Percentiles rank a stretch among this genome's conserved stretches.
Conservation (phyloP, 2,329 filamentous ascomycete species). For the Pleurostoma richardsiae region DNA sequence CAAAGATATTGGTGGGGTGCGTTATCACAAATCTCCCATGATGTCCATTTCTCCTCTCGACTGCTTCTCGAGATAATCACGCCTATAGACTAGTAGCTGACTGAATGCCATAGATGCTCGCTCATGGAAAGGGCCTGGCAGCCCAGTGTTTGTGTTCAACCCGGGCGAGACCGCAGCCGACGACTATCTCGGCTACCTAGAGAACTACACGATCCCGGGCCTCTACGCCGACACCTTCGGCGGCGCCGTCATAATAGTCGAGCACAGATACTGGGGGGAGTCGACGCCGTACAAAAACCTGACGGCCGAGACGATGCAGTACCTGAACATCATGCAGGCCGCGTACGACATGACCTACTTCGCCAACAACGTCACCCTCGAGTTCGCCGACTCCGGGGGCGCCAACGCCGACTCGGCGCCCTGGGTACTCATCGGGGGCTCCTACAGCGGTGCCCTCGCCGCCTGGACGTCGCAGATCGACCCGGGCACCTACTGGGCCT, state of each 20-base stretch:
- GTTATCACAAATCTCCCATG: no score
- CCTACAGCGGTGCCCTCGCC: conserved; percentile 43
- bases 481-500: conserved; percentile 44
- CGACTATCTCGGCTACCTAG: conserved; percentile 1
- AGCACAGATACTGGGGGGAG: conserved; percentile 15
- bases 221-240: conserved; percentile 6
- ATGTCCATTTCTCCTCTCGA: no score
- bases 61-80: no score
- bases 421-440: conserved; percentile 45
- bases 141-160: conserved; percentile 15
- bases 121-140: conserved; percentile 13
- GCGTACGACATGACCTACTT: conserved; percentile 20
- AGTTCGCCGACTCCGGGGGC: conserved; percentile 21
- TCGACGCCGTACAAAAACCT: conserved; percentile 12
- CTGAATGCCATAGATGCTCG: neutral
- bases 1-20: conserved; percentile 14
- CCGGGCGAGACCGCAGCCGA: conserved; percentile 11
- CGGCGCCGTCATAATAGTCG: conserved; percentile 12
- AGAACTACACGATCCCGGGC: conserved; percentile 30
- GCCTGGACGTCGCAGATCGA: conserved; percentile 41
- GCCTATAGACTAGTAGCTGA: no score
- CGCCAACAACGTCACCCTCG: conserved; percentile 32
- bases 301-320: conserved; percentile 13
- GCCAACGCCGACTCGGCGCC: conserved; percentile 33
- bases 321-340: conserved; percentile 17